A percentile compares a stretch with the other conserved stretches of the same genome.
Evolutionary conservation across 1,139 yeast genomes (phyloP).

Genomic region (Diutina siamensis): DNA sequence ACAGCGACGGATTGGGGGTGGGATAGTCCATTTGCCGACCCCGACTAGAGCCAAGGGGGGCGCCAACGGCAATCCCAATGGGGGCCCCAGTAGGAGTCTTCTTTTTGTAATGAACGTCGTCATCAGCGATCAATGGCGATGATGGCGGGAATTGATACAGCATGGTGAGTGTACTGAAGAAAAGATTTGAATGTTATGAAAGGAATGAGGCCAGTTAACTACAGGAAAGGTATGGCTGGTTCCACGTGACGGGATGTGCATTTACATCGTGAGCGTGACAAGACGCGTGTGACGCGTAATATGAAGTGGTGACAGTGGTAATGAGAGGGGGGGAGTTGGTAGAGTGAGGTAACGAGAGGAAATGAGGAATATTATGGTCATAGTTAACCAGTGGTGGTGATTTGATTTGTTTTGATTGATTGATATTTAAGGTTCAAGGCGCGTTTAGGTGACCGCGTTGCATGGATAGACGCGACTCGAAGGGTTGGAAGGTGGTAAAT

Average conservation of each 20-base stretch:
- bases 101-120: slow-evolving; percentile 16
- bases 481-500: too few species aligned
- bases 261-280: neutral
- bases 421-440: too few species aligned
- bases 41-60: slow-evolving; percentile 9
- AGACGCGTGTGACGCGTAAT: neutral
- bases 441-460: too few species aligned
- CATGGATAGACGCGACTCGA: too few species aligned
- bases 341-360: neutral
- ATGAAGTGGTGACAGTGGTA: neutral
- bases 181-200: neutral
- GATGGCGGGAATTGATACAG: slow-evolving; percentile 49
- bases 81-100: slow-evolving; percentile 6
- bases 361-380: too few species aligned
- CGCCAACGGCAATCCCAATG: neutral
- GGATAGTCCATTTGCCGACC: slow-evolving; percentile 24
- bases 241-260: neutral
- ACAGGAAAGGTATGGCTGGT: neutral
- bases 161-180: neutral
- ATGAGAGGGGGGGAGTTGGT: neutral
- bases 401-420: too few species aligned
- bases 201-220: neutral
- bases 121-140: slow-evolving; percentile 36
- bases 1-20: slow-evolving; percentile 48
- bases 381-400: too few species aligned